Conservation (phyloP, 352 stramenopile species). For the Paralagenidium karlingii region DNA sequence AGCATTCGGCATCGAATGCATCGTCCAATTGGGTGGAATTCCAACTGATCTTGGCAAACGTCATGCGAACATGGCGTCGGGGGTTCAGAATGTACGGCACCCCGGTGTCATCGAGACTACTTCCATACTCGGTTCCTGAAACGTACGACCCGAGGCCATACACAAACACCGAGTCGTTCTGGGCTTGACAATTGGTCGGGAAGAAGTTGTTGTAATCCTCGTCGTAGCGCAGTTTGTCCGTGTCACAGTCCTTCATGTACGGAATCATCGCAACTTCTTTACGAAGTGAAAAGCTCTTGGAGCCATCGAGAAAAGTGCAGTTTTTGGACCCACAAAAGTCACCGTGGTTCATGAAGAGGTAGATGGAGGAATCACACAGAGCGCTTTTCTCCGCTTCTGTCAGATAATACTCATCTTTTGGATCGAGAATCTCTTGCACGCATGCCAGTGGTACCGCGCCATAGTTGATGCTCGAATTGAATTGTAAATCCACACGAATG, state of each 20-base stretch:
- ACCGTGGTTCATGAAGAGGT: too few species aligned
- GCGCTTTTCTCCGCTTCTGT: too few species aligned
- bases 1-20: conserved; percentile 22
- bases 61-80: conserved; percentile 22
- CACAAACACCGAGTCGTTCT: conserved; percentile 14
- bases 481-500: conserved; percentile 14
- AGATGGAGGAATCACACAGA: too few species aligned
- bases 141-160: conserved; percentile 36
- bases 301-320: conserved; percentile 21
- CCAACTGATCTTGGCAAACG: conserved; percentile 27
- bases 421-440: conserved; percentile 4
- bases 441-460: conserved; percentile 7
- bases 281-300: conserved; percentile 15
- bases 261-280: conserved; percentile 20
- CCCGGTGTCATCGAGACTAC: conserved; percentile 2
- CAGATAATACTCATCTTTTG: too few species aligned
- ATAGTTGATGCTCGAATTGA: conserved; percentile 11
- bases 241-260: conserved; percentile 11
- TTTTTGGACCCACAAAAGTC: conserved; percentile 17
- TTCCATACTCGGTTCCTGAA: conserved; percentile 17
- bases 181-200: conserved; percentile 12
- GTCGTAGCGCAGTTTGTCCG: conserved; percentile 17
- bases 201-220: conserved; percentile 24
- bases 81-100: conserved; percentile 18
- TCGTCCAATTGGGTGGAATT: conserved; percentile 11